These are phyloP conservation scores for Dispira simplex DNA, from an alignment of 192 early-diverging fungal genomes.

Conservation along the genomic window DNA sequence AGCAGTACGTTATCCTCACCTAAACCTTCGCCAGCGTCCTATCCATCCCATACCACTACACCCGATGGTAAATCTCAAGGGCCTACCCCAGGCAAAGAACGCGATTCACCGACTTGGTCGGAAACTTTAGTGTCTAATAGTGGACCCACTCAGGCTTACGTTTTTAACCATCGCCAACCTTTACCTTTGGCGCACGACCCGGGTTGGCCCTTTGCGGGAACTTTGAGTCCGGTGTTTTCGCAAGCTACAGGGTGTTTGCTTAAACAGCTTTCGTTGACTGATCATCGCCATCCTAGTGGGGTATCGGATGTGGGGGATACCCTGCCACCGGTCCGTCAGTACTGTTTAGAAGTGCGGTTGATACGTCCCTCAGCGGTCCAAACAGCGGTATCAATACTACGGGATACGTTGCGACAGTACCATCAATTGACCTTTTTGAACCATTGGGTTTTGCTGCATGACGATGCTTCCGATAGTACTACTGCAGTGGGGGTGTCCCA, in stretches of 20 bases:
- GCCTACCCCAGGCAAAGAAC: no score
- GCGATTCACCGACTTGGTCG: neutral
- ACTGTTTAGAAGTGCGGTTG: conserved; percentile 7
- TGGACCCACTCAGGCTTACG: conserved; percentile 3
- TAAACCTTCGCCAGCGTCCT: no score
- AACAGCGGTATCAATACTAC: neutral
- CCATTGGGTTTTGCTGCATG: neutral
- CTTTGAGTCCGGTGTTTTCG: neutral
- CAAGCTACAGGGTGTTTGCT: conserved; percentile 6
- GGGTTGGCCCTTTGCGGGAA: neutral
- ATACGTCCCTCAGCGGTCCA: conserved; percentile 2
- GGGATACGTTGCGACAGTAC: conserved; percentile 6
- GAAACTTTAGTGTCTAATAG: neutral
- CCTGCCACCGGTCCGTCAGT: neutral
- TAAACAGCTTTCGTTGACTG: neutral
- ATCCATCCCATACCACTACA: no score
- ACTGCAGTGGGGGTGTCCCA: neutral
- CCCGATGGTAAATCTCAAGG: no score
- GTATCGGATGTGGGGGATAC: neutral
- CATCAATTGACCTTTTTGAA: neutral
- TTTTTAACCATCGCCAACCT: conserved; percentile 11
- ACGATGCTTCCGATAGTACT: neutral
- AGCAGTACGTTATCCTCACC: no score
- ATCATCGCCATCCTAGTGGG: neutral
- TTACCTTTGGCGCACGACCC: neutral